Base-by-base conservation (phyloP, 2,329 filamentous ascomycete species). In the Alternaria atra region DNA sequence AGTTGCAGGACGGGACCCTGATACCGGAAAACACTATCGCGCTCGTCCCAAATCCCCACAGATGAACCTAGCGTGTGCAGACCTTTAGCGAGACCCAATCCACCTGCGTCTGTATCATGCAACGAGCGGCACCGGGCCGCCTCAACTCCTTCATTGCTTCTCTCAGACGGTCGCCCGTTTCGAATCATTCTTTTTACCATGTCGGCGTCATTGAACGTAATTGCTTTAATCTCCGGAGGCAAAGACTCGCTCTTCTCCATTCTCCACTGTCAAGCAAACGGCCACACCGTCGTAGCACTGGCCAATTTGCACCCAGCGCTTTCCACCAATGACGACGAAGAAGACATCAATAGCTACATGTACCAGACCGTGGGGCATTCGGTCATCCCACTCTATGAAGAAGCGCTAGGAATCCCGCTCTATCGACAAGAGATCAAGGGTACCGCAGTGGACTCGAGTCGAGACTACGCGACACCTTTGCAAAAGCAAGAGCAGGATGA, bases 341-440 rank as follows among this genome's bases (percentile, higher is more conserved):
- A 98, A 57, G 92, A 98, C 77, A 85, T 97, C 70, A 93, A 99
- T 80, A 97, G 94, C 82, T 98, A 95, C 88, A 99, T 99, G 95
- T 99, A 98, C 83, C 95, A 99, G 83, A 99, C 95, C 3, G 92
- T 97, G 61, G 95, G 95, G 12, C 93, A 98, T 79, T 86, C 88
- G 59, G 83, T 97, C 17, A 90, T 98, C 58, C 93, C 94, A 2
- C 85, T 97, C 15, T 98, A 97, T 76, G 89, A 90, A 61, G 79
- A 86, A 48, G 93, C 92, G 34, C 89, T 97, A 2, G 88, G 85
- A 0, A 84, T 98, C 34, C 94, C 94, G 25, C 84, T 99, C 2
- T 97, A 95, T 79, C 89, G 95, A 20, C 87, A 90, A 69, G 83
- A 88, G 54, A 97, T 98, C 68, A 75, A 79, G 1, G 95, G 94